Evolutionary conservation across 1,284 basidiomycete genomes (phyloP).

Genomic region (Fistulina hepatica): DNA sequence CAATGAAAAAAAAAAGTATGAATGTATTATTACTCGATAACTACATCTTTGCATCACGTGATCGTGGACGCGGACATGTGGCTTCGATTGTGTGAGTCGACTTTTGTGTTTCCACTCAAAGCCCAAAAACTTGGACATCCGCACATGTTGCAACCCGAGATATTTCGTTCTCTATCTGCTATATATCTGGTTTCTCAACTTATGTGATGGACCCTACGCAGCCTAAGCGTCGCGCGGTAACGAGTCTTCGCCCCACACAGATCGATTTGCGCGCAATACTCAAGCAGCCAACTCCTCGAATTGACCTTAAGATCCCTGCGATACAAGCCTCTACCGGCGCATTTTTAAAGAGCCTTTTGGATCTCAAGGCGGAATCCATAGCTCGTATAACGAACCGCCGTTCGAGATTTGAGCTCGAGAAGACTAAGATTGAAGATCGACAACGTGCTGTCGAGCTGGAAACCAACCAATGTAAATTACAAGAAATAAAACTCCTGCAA

Average conservation of each 20-base stretch:
- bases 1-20: too few species aligned
- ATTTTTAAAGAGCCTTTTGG: conserved; percentile 57
- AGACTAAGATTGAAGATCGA: conserved; percentile 47
- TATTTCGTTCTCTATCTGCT: too few species aligned
- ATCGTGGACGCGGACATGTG: too few species aligned
- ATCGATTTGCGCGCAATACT: conserved; percentile 52
- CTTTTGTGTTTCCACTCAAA: too few species aligned
- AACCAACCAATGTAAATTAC: conserved; percentile 57
- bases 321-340: conserved; percentile 56
- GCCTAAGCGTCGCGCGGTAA: too few species aligned
- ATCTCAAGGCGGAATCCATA: conserved; percentile 56
- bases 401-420: conserved; percentile 43
- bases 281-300: conserved; percentile 41
- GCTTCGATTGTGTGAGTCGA: too few species aligned
- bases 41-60: too few species aligned
- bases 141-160: too few species aligned
- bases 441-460: conserved; percentile 48
- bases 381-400: conserved; percentile 51
- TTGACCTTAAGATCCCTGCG: conserved; percentile 51
- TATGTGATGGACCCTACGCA: too few species aligned
- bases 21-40: too few species aligned
- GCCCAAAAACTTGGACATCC: too few species aligned
- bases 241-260: conserved; percentile 46
- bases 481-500: conserved; percentile 60
- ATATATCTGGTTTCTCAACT: too few species aligned